A percentile compares a stretch with the other conserved stretches of the same genome.
Conservation (phyloP, 169 alveolate species). For the Babesia ovis region DNA sequence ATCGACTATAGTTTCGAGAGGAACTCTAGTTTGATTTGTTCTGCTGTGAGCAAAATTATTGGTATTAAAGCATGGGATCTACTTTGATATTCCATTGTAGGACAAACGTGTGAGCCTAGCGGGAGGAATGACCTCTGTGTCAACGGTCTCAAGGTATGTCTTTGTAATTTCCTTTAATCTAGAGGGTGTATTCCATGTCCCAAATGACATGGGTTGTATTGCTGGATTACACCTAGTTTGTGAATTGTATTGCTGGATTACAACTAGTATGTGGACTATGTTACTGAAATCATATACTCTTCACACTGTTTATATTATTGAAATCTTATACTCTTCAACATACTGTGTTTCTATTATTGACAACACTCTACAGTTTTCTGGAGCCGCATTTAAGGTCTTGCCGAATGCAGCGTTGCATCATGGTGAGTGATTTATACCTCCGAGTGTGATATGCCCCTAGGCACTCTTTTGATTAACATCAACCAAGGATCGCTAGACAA, state of each 20-base stretch:
- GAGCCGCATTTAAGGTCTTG: slow-evolving; percentile 88
- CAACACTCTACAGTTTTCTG: slow-evolving; percentile 74
- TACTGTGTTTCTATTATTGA: not conserved
- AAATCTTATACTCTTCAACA: not conserved
- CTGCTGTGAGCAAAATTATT: slow-evolving; percentile 73
- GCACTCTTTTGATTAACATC: slow-evolving; percentile 84
- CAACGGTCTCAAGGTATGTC: slow-evolving; percentile 74
- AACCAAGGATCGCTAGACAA: slow-evolving; percentile 70
- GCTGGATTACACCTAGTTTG: not conserved
- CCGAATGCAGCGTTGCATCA: slow-evolving; percentile 86
- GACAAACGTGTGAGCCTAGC: slow-evolving; percentile 74
- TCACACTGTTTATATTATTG: too few species aligned
- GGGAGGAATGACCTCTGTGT: slow-evolving; percentile 91
- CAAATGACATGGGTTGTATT: not conserved
- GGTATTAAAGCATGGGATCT: not conserved
- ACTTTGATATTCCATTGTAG: not conserved
- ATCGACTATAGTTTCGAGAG: slow-evolving; percentile 71
- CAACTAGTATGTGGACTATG: not conserved
- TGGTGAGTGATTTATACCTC: slow-evolving; percentile 80
- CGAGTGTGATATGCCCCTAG: slow-evolving; percentile 49
- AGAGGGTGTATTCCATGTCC: too few species aligned
- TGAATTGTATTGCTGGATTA: too few species aligned
- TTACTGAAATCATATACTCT: not conserved
- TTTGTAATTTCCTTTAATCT: too few species aligned
- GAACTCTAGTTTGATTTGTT: slow-evolving; percentile 78